Evolutionary conservation across 768 basidiomycete genomes (phyloP), one percentile per base, ranked within the genome.

Genomic region (Agrocybe praecox): DNA sequence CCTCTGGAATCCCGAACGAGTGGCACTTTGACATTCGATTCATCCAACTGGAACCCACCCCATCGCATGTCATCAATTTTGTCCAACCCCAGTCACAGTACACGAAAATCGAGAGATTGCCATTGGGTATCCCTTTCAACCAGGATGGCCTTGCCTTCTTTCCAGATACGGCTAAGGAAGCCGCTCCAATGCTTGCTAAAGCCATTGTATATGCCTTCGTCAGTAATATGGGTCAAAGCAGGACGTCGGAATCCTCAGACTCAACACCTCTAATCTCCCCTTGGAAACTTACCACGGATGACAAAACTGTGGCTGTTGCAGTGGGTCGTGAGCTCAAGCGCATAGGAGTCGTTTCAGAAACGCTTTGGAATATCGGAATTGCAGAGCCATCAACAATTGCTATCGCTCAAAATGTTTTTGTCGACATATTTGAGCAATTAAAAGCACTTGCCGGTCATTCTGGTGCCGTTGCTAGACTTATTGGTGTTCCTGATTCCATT

Each of bases 21-120:
- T 75, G 74, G 72, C 68, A 74, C 52, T 75, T 75, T 26, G 72
- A 75, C 43, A 33, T 74, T 18, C 71, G 74, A n/a, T 75, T 67
- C 54, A 57, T 75, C 2, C 64, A 67, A 3, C 52, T 75, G 21
- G 65, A 73, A n/a, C 73, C 72, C 14, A 55, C 40, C 14, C 69
- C 71, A 4, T 63, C 65, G 2, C 73, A 72, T 56, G 43, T 68
- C 22, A 56, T 74, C 36, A 65, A 65, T 26, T 46, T 73, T 18
- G 45, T 72, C 32, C 70, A 74, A 53, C 69, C 69, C 2, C 66
- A 67, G 15, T 67, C 65, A 36, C 52, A 51, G 0, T 70, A 56
- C 29, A 52, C 67, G 24, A 66, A 71, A 34, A 54, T 60, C 8
- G 68, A 72, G 43, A 61, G 53, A 26, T 55, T 72, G 3, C 72